Percentiles rank a stretch among this genome's conserved stretches.
Evolutionary conservation across 148 eudicot genomes (phyloP).

Genomic region (Agrostemma githago): DNA sequence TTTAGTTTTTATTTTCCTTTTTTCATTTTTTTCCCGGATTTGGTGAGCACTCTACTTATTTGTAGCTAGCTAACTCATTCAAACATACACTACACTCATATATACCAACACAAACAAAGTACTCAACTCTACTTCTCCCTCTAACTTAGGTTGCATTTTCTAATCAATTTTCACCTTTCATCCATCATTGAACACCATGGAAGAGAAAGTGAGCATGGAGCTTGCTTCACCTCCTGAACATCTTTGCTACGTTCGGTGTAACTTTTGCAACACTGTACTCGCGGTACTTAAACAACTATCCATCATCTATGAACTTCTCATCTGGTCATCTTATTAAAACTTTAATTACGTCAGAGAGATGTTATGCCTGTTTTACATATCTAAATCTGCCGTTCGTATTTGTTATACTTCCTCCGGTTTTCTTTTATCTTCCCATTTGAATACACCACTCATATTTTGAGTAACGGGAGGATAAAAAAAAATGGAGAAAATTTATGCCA

Average conservation of each 20-base stretch:
- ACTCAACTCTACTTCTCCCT: background rate
- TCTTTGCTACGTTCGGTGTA: conserved; percentile 88
- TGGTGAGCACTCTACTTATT: background rate
- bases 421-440: no score
- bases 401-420: no score
- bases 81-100: conserved; percentile 7
- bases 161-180: background rate
- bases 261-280: conserved; percentile 80
- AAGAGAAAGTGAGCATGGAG: conserved; percentile 48
- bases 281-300: conserved; percentile 45
- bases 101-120: background rate
- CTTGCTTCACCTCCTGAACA: conserved; percentile 57
- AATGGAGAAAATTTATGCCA: no score
- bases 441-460: no score
- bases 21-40: background rate
- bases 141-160: background rate
- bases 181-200: conserved; percentile 26
- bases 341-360: no score
- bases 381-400: no score
- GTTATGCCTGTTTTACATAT: no score
- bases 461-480: no score
- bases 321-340: background rate
- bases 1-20: background rate
- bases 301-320: background rate
- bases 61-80: background rate